Evolutionary conservation across 228 moss, liverwort and hornwort species (phyloP), one percentile per base, ranked within the genome.

Genomic region (Sphagnum fallax): DNA sequence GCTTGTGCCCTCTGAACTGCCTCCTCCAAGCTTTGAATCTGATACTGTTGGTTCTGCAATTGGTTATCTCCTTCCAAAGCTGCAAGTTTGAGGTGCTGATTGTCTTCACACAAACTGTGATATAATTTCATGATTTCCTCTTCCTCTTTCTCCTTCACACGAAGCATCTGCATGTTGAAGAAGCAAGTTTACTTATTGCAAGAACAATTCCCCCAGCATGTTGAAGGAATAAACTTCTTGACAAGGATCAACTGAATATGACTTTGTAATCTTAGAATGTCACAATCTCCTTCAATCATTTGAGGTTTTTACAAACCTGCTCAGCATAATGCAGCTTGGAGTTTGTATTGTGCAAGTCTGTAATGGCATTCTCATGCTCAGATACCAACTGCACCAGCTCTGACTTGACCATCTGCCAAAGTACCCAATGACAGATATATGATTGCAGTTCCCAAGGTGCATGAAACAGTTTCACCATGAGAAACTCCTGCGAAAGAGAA

Each of bases 301-400:
- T 62, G 62, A 62, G 16, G 47, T 62, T 47, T 62, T 62, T 16
- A 47, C 13, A 8, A 61, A 88, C 92, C 92, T 90, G 88, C 62
- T 92, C 90, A 76, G 79, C 78, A 58, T 81, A 80, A 57, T 84
- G 82, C 52, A 86, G 70, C 88, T 81, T 92, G 14, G 76, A 78
- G 64, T 79, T 85, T 65, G 81, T 60, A 50, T 78, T 88, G 67
- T 73, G 84, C 78, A 90, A 72, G 72, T 90, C 84, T 57, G 79
- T 86, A 66, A 86, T 71, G 60, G 87, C 79, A 66, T 74, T 72
- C 74, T 87, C 84, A 69, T 84, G 88, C 67, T 82, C 83, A 49
- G 75, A 75, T 57, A 77, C 78, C 66, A 90, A 71, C 75, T 88
- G 86, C 62, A 84, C 64, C 53, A 86, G 77, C 68, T 92, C 90